These are phyloP conservation scores for Aspergillus versicolor DNA, from an alignment of 2,329 filamentous ascomycete genomes.

Conservation along the genomic window DNA sequence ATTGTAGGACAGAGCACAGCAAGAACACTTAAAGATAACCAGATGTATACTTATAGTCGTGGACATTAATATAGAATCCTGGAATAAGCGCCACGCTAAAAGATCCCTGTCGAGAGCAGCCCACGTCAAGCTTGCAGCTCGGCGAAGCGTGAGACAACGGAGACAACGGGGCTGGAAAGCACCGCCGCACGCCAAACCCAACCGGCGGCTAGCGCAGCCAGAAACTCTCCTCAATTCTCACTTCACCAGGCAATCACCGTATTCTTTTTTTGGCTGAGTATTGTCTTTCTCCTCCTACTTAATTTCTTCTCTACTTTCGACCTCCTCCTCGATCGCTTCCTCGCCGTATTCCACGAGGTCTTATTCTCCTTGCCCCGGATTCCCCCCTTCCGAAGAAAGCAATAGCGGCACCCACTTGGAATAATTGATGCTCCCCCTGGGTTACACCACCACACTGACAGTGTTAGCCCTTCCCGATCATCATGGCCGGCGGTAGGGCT, in stretches of 20 bases:
- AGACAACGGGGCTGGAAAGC: neutral
- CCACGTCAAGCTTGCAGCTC: neutral
- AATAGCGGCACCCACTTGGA: slow-evolving; percentile 6
- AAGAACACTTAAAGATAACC: neutral
- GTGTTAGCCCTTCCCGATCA: slow-evolving; percentile 36
- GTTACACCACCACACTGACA: slow-evolving; percentile 30
- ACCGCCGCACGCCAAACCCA: slow-evolving; percentile 13
- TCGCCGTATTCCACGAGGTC: slow-evolving; percentile 11
- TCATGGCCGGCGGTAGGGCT: slow-evolving; percentile 55
- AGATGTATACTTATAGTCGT: neutral
- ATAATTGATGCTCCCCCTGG: slow-evolving; percentile 43
- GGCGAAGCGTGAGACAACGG: neutral
- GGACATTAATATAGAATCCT: neutral
- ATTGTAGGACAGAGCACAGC: neutral
- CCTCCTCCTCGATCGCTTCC: neutral
- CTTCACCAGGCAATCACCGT: slow-evolving; percentile 4
- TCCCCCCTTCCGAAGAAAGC: slow-evolving; percentile 4
- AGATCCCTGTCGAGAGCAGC: neutral
- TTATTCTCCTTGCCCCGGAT: neutral
- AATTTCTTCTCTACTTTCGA: neutral
- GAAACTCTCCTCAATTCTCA: slow-evolving; percentile 6
- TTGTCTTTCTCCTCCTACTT: neutral
- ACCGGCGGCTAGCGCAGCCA: slow-evolving; percentile 8
- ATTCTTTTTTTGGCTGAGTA: neutral
- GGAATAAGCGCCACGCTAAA: neutral